Percentiles rank a stretch among this genome's conserved stretches.
phyloP scores from a whole-genome alignment of 108 stramenopile species.

The Epithemia pelagica region DNA sequence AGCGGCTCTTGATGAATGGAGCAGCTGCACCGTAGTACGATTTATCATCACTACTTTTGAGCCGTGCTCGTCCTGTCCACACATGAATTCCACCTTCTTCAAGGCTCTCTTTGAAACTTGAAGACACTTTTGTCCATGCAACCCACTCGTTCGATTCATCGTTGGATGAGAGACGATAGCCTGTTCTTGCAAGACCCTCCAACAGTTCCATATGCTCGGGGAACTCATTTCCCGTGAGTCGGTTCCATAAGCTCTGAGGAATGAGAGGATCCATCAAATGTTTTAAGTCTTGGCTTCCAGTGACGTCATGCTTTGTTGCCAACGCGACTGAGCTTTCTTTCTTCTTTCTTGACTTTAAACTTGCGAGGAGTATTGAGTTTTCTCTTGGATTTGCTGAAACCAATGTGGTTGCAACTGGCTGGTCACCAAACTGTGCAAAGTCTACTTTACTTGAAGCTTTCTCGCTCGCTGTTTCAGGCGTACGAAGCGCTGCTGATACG shows the following conservation, averaged over 20 bases:
- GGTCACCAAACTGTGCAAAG: not conserved
- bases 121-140: slow-evolving; percentile 50
- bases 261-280: slow-evolving; percentile 42
- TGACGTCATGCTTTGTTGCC: not conserved
- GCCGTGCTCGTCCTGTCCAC: slow-evolving; percentile 51
- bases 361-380: not conserved
- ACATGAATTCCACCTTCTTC: slow-evolving; percentile 40
- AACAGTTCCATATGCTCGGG: slow-evolving; percentile 34
- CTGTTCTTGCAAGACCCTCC: slow-evolving; percentile 42
- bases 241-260: slow-evolving; percentile 38
- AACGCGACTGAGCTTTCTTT: not conserved
- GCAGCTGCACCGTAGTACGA: slow-evolving; percentile 43
- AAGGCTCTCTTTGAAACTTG: slow-evolving; percentile 21
- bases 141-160: slow-evolving; percentile 27
- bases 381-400: not conserved
- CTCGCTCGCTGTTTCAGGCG: not conserved
- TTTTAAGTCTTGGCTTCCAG: not conserved
- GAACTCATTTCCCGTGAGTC: slow-evolving; percentile 61
- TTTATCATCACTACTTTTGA: slow-evolving; percentile 12
- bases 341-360: not conserved
- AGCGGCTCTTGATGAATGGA: slow-evolving; percentile 66
- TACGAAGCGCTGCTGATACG: not conserved
- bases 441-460: not conserved
- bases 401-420: not conserved
- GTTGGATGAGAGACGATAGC: slow-evolving; percentile 31